Base-by-base conservation (phyloP, 257 asterid species). In the Schizonepeta tenuifolia region DNA sequence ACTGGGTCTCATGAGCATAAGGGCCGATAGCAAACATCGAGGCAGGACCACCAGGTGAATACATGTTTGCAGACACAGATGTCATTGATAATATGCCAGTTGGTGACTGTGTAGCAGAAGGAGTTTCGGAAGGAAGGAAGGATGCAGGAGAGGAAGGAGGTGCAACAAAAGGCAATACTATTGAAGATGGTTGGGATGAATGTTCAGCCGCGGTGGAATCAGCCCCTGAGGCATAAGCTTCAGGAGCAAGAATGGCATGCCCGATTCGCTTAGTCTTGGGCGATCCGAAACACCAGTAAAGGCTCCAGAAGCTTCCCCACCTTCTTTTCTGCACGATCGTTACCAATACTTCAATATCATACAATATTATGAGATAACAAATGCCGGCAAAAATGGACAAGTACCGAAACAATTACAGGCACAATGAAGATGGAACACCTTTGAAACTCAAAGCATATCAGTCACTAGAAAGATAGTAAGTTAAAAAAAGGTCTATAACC, bases 81-180 rank as follows among this genome's bases (percentile, higher is more conserved):
- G 81, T 79, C 64, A 85, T 66, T 18, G 93, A 91, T 10, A 85
- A 80, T 67, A 78, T 56, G 51, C 89, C 90, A 35, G 86, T 81
- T 15, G 98, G 98, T 64, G 99, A 92, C 20, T 89, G 97, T 46
- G 75, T 77, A 15, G 88, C 88, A 33, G 99, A 94, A 54, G 96
- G 88, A 61, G 95, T 87, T 80, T 88, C 99, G 0, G 99, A 95
- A 31, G 84, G 96, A 67, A 87, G 79, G 86, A 87, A 90, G 33
- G 98, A 95, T 35, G 90, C 98, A 1, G 99, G 99, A 44, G 99
- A 95, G 24, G 99, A 95, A 66, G 99, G 99, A 67, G 99, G 99
- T 0, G 92, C 99, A 10, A 75, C 67, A 71, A 95, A 92, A 62
- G 99, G 99, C 60, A 95, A 78, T 35, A 63, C 75, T 57, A 85